Evolutionary conservation across 2,329 filamentous ascomycete species (phyloP).

Genomic region (Aspergillus sojae): DNA sequence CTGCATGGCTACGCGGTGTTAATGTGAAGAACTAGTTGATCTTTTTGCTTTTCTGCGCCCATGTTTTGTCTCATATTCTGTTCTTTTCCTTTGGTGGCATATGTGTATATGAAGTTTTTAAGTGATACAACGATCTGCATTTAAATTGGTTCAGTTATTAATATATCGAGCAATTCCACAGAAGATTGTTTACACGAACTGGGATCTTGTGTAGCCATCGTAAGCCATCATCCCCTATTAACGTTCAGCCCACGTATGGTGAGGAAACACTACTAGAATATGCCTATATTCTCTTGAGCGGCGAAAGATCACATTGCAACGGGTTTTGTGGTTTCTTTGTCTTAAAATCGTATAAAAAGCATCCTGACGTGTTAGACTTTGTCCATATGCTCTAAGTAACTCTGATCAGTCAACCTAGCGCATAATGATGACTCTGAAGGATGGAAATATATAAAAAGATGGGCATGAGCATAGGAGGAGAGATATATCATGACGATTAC

Average conservation of each 20-base stretch:
- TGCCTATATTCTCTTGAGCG: too few species aligned
- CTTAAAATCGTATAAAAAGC: neutral
- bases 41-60: neutral
- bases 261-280: too few species aligned
- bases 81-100: neutral
- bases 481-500: neutral
- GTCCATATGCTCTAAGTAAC: neutral
- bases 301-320: neutral
- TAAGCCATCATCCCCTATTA: neutral
- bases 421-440: too few species aligned
- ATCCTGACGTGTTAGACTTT: neutral
- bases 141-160: slow-evolving; percentile 2
- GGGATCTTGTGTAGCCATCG: neutral
- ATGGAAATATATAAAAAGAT: neutral
- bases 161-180: neutral
- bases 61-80: neutral
- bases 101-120: slow-evolving; percentile 3
- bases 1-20: slow-evolving; percentile 7
- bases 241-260: neutral
- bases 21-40: slow-evolving; percentile 1
- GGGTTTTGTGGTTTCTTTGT: neutral
- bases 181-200: neutral
- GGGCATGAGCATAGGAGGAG: neutral
- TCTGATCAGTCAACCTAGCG: neutral
- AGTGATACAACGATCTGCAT: slow-evolving; percentile 9